Evolutionary conservation across 306 rosid genomes (phyloP).

Genomic region (Amphicarpaea edgeworthii): DNA sequence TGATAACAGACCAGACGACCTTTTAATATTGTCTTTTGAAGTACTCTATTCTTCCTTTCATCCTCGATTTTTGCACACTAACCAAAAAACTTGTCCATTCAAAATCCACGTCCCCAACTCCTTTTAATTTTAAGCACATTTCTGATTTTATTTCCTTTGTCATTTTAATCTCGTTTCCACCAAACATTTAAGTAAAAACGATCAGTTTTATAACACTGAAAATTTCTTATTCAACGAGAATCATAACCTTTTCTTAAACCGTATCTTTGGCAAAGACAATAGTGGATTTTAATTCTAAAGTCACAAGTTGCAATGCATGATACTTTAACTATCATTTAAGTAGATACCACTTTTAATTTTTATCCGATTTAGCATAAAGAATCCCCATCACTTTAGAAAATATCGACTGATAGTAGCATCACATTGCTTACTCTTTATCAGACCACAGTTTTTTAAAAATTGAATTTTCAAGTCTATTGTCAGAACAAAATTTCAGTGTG

Average conservation of each 20-base stretch:
- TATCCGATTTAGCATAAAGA: slow-evolving; percentile 9
- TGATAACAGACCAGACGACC: slow-evolving; percentile 48
- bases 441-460: slow-evolving; percentile 15
- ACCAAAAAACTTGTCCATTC: slow-evolving; percentile 43
- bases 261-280: slow-evolving; percentile 19
- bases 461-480: slow-evolving; percentile 9
- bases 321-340: neutral
- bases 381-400: slow-evolving; percentile 12
- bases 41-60: slow-evolving; percentile 49
- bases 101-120: slow-evolving; percentile 16
- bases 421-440: slow-evolving; percentile 36
- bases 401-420: slow-evolving; percentile 26
- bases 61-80: slow-evolving; percentile 47
- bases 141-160: slow-evolving; percentile 3
- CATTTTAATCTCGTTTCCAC: neutral
- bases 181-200: neutral
- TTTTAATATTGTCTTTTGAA: slow-evolving; percentile 45
- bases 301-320: slow-evolving; percentile 31
- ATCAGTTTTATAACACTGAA: neutral
- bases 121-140: slow-evolving; percentile 14
- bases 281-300: slow-evolving; percentile 1
- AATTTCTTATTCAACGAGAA: slow-evolving; percentile 31
- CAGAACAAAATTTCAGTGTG: slow-evolving; percentile 30
- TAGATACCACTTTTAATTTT: slow-evolving; percentile 1
- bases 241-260: slow-evolving; percentile 37